Conservation (phyloP, 2,329 filamentous ascomycete genomes). For the Alternaria consortialis region DNA sequence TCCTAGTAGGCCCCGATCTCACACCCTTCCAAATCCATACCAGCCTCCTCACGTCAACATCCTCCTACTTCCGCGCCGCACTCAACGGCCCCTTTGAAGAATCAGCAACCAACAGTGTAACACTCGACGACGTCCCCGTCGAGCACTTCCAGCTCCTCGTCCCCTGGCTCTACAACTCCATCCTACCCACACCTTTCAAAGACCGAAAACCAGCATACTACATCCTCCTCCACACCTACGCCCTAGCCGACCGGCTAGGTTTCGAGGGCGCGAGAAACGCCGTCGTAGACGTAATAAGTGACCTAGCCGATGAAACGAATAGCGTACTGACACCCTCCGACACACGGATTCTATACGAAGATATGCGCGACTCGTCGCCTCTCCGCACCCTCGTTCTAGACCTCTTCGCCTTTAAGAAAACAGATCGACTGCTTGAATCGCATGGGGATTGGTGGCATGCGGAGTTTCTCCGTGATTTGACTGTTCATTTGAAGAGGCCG, state of each 20-base stretch:
- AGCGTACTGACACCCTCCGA: constrained; percentile 60
- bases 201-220: constrained; percentile 61
- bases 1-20: constrained; percentile 52
- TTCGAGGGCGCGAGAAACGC: constrained; percentile 58
- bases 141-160: constrained; percentile 61
- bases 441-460: constrained; percentile 61
- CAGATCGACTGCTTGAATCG: constrained; percentile 57
- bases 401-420: constrained; percentile 63
- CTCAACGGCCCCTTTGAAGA: constrained; percentile 59
- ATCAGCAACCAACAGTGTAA: constrained; percentile 53
- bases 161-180: constrained; percentile 61
- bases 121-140: constrained; percentile 56
- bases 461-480: constrained; percentile 57
- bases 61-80: constrained; percentile 62
- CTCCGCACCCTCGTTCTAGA: constrained; percentile 57
- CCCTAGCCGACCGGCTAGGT: constrained; percentile 57
- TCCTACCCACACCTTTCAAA: constrained; percentile 54
- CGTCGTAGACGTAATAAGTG: constrained; percentile 54
- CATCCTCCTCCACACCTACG: constrained; percentile 58
- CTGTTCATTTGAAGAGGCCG: constrained; percentile 57
- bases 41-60: constrained; percentile 57
- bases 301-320: constrained; percentile 59
- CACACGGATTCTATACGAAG: constrained; percentile 59
- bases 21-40: constrained; percentile 59
- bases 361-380: constrained; percentile 51